These are phyloP conservation scores for Phialophora tarda DNA, from an alignment of 2,329 filamentous ascomycete genomes.

Conservation along the genomic window DNA sequence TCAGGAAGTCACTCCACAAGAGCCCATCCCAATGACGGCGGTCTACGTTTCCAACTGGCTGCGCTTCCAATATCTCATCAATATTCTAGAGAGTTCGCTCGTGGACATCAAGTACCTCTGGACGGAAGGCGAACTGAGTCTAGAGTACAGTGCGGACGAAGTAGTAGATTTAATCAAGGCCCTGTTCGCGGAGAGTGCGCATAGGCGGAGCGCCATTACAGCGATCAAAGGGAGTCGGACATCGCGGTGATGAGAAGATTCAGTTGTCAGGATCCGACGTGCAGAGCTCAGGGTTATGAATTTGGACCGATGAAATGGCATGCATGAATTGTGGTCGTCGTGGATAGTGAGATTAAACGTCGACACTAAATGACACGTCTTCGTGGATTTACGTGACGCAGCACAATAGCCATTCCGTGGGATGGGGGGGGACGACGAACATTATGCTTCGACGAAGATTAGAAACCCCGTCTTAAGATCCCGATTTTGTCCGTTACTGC, in stretches of 20 bases:
- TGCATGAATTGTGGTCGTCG: background rate
- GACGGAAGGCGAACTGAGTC: constrained; percentile 66
- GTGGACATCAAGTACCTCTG: constrained; percentile 70
- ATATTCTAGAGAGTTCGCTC: constrained; percentile 67
- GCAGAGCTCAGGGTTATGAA: background rate
- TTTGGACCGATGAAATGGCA: background rate
- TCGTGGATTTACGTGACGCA: background rate
- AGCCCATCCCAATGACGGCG: constrained; percentile 59
- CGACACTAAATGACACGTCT: background rate
- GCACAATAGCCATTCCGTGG: background rate
- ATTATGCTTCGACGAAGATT: no score
- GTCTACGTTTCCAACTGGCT: constrained; percentile 69
- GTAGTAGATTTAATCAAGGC: constrained; percentile 68
- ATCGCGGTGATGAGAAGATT: constrained; percentile 5
- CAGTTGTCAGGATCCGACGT: background rate
- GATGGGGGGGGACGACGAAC: no score
- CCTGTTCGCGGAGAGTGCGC: constrained; percentile 67
- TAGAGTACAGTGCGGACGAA: constrained; percentile 67
- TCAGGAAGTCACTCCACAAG: constrained; percentile 24
- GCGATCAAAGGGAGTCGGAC: constrained; percentile 42
- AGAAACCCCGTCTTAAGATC: no score
- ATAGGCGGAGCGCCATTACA: constrained; percentile 61
- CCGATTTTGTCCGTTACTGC: no score
- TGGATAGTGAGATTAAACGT: background rate
- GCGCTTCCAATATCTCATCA: constrained; percentile 68